Conservation (phyloP, 495 filamentous ascomycete species). For the Annulohypoxylon nitens region DNA sequence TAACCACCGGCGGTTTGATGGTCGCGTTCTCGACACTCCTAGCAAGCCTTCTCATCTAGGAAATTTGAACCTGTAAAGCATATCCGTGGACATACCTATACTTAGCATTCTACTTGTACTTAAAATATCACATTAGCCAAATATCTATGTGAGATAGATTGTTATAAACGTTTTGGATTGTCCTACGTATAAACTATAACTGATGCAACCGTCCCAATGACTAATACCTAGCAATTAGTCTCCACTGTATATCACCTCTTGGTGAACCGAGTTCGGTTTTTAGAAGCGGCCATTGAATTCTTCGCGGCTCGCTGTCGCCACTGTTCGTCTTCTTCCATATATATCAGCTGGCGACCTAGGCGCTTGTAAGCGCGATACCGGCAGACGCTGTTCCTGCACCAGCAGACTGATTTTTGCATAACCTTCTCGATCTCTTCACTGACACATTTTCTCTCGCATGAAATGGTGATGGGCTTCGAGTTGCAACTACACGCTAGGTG, state of each 20-base stretch:
- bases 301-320: slow-evolving; percentile 16
- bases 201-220: not conserved
- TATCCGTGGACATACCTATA: not conserved
- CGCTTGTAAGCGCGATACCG: slow-evolving; percentile 32
- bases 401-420: slow-evolving; percentile 20
- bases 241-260: not conserved
- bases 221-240: not conserved
- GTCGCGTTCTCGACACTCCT: slow-evolving; percentile 2
- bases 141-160: not conserved
- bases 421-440: slow-evolving; percentile 1
- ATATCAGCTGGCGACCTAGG: slow-evolving; percentile 27
- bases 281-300: not conserved
- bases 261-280: not conserved
- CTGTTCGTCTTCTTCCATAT: slow-evolving; percentile 27
- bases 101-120: not conserved
- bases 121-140: not conserved
- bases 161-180: no score
- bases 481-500: slow-evolving; percentile 26
- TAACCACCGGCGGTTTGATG: slow-evolving; percentile 9
- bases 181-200: no score
- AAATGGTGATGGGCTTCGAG: not conserved
- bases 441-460: not conserved
- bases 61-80: not conserved
- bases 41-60: slow-evolving; percentile 29
- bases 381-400: slow-evolving; percentile 27